phyloP scores from a whole-genome alignment of 371 early-diverging fungal genomes.

The Coemansia sp. region DNA sequence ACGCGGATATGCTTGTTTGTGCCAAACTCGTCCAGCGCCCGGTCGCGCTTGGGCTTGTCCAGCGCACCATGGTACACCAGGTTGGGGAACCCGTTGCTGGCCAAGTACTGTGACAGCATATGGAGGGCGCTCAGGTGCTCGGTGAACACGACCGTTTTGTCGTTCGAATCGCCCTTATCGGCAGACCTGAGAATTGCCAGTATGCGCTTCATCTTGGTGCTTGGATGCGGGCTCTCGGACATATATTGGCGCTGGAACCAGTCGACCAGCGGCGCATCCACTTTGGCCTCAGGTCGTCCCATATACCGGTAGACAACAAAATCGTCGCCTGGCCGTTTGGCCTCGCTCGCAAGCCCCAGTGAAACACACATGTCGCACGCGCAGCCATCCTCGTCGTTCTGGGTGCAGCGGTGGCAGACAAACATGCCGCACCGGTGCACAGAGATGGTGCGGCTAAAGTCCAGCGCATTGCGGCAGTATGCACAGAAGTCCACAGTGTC shows the following conservation, averaged over 20 bases:
- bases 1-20: slow-evolving; percentile 56
- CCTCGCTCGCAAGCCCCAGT: no score
- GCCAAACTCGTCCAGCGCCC: slow-evolving; percentile 54
- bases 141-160: slow-evolving; percentile 23
- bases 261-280: neutral
- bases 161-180: neutral
- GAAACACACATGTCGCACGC: neutral
- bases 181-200: slow-evolving; percentile 10
- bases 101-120: neutral
- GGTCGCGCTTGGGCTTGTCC: slow-evolving; percentile 49
- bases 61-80: slow-evolving; percentile 56
- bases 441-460: slow-evolving; percentile 83
- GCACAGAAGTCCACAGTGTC: slow-evolving; percentile 58
- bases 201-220: slow-evolving; percentile 13
- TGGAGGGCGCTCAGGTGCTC: slow-evolving; percentile 7
- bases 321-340: neutral
- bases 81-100: slow-evolving; percentile 1
- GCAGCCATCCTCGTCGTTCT: slow-evolving; percentile 30
- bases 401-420: slow-evolving; percentile 54
- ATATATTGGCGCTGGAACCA: neutral
- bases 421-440: slow-evolving; percentile 71
- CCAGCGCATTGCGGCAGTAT: slow-evolving; percentile 73
- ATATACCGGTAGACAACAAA: no score
- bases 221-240: slow-evolving; percentile 25
- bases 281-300: no score